These are phyloP conservation scores for Tympanopsis confertula DNA, from an alignment of 2,329 filamentous ascomycete genomes.

Conservation along the genomic window DNA sequence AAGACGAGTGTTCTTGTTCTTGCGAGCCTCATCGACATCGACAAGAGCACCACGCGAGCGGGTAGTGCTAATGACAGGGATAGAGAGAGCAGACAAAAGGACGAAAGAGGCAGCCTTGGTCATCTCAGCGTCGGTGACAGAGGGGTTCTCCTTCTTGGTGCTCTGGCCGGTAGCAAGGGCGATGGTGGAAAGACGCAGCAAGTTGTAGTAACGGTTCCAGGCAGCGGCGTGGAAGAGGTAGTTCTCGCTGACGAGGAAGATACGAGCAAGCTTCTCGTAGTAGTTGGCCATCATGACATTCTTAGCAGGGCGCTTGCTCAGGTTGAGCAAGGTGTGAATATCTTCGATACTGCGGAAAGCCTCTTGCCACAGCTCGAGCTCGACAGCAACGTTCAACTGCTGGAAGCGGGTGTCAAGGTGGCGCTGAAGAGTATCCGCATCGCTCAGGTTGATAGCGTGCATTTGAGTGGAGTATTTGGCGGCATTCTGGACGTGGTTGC, in stretches of 20 bases:
- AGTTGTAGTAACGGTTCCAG: slow-evolving; percentile 94
- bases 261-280: slow-evolving; percentile 97
- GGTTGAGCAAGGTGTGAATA: slow-evolving; percentile 90
- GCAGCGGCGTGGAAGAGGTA: slow-evolving; percentile 98
- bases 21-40: slow-evolving; percentile 90
- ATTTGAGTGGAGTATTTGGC: slow-evolving; percentile 99
- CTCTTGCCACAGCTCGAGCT: slow-evolving; percentile 97
- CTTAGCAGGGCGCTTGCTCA: slow-evolving; percentile 96
- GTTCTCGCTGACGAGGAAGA: slow-evolving; percentile 98
- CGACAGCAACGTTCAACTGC: slow-evolving; percentile 94
- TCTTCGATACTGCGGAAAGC: slow-evolving; percentile 98
- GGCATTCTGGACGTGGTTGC: slow-evolving; percentile 97
- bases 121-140: slow-evolving; percentile 77
- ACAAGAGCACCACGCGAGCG: slow-evolving; percentile 90
- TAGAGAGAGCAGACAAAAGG: slow-evolving; percentile 86
- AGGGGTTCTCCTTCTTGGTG: slow-evolving; percentile 88
- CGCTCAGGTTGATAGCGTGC: slow-evolving; percentile 97
- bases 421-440: slow-evolving; percentile 91
- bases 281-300: slow-evolving; percentile 99
- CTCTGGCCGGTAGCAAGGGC: slow-evolving; percentile 74
- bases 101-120: slow-evolving; percentile 94
- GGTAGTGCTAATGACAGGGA: slow-evolving; percentile 96
- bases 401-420: slow-evolving; percentile 97
- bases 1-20: slow-evolving; percentile 96
- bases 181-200: slow-evolving; percentile 80